A percentile compares a stretch with the other conserved stretches of the same genome.
Evolutionary conservation across 1,139 yeast genomes (phyloP).

Genomic region (Sugiyamaella grinbergsii): DNA sequence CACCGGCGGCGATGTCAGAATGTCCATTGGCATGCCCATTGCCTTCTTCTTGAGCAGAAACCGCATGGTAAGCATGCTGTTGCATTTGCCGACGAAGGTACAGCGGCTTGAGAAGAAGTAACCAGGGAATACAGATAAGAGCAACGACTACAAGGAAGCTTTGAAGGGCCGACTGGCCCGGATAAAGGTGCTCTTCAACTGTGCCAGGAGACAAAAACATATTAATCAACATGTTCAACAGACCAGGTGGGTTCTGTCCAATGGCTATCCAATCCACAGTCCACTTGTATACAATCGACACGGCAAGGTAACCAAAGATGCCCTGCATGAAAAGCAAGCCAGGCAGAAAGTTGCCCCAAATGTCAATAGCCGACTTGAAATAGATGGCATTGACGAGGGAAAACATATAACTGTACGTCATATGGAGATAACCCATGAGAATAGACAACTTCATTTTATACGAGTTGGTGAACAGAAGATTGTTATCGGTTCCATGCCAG

Average conservation of each 20-base stretch:
- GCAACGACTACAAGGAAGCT: conserved; percentile 73
- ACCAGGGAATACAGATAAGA: conserved; percentile 91
- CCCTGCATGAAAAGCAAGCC: conserved; percentile 94
- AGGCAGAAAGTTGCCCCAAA: conserved; percentile 91
- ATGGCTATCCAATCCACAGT: conserved; percentile 83
- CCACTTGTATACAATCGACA: conserved; percentile 93
- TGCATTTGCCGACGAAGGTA: conserved; percentile 54
- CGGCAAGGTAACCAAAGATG: conserved; percentile 85
- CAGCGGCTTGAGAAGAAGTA: conserved; percentile 84
- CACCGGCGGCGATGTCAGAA: conserved; percentile 30
- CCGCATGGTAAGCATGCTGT: conserved; percentile 38
- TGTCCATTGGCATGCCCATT: conserved; percentile 27
- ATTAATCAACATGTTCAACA: conserved; percentile 89
- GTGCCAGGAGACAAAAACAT: conserved; percentile 95
- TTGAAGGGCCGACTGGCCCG: conserved; percentile 83
- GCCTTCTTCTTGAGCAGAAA: conserved; percentile 37
- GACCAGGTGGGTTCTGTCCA: conserved; percentile 82
- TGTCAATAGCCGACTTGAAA: conserved; percentile 77
- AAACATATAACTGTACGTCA: conserved; percentile 86
- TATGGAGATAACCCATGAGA: conserved; percentile 91
- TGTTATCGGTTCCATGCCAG: conserved; percentile 98
- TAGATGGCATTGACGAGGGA: conserved; percentile 78
- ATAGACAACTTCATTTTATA: conserved; percentile 96
- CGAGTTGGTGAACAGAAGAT: conserved; percentile 84
- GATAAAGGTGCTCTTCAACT: conserved; percentile 78